A percentile compares a stretch with the other conserved stretches of the same genome.
Evolutionary conservation across 306 rosid genomes (phyloP).

Genomic region (Rosa chinensis): DNA sequence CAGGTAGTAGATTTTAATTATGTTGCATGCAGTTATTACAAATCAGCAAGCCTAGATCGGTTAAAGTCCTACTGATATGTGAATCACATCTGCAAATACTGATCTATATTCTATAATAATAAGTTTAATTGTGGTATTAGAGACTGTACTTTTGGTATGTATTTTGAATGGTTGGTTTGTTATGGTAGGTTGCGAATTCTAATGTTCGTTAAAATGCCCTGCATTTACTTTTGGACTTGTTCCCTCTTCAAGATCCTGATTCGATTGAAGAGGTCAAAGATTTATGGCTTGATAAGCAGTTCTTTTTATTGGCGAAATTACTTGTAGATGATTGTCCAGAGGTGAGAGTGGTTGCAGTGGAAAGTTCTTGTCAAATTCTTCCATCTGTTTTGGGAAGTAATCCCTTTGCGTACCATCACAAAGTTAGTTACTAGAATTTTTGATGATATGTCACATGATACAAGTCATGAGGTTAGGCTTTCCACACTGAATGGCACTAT

Average conservation of each 20-base stretch:
- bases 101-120: too few relatives aligned
- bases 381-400: conserved; percentile 81
- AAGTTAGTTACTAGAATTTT: conserved; percentile 64
- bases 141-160: not conserved
- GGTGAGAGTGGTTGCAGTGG: conserved; percentile 83
- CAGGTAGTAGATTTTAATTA: too few relatives aligned
- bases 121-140: not conserved
- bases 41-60: too few relatives aligned
- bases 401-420: conserved; percentile 74
- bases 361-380: conserved; percentile 85
- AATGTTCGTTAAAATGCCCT: conserved; percentile 88
- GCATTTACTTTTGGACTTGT: conserved; percentile 77
- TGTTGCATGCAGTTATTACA: too few relatives aligned
- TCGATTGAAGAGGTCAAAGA: conserved; percentile 87
- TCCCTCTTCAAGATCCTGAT: conserved; percentile 92
- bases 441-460: conserved; percentile 75
- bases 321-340: conserved; percentile 73
- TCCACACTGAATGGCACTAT: conserved; percentile 71
- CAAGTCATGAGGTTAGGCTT: conserved; percentile 74
- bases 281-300: conserved; percentile 70
- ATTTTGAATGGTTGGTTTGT: not conserved
- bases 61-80: too few relatives aligned
- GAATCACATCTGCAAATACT: conserved; percentile 16
- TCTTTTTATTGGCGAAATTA: conserved; percentile 70
- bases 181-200: conserved; percentile 76